Evolutionary conservation across 78 protist genomes (phyloP).

Genomic region (Dictyostelium intermedium): DNA sequence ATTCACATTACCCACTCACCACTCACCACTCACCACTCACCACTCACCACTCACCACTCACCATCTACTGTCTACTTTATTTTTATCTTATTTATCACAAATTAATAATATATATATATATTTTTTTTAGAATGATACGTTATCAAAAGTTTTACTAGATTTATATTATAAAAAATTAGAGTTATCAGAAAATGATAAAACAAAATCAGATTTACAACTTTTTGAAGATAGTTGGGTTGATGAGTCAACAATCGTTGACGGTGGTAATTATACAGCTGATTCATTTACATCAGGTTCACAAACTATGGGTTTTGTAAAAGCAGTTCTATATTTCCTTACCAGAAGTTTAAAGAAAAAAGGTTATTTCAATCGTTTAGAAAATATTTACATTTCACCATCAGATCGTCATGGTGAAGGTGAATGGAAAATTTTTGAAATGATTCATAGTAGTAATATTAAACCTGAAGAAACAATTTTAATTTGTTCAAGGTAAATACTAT

Average conservation of each 20-base stretch:
- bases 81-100: too few relatives aligned
- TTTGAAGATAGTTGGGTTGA: not conserved
- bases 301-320: conserved; percentile 4
- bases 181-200: not conserved
- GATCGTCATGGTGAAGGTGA: conserved; percentile 65
- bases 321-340: not conserved
- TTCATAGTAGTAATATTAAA: not conserved
- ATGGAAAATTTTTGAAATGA: conserved; percentile 62
- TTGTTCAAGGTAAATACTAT: not conserved
- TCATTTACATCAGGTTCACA: conserved; percentile 53
- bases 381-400: not conserved
- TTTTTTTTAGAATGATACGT: not conserved
- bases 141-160: not conserved
- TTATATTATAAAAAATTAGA: not conserved
- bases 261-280: not conserved
- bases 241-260: not conserved
- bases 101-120: not conserved
- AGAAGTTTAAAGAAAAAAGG: not conserved
- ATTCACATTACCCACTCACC: too few relatives aligned
- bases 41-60: too few relatives aligned
- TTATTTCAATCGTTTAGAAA: not conserved
- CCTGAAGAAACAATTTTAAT: not conserved
- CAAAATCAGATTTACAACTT: not conserved
- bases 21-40: too few relatives aligned
- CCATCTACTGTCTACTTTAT: too few relatives aligned